Conservation (phyloP, 2,329 filamentous ascomycete genomes). For the Biscogniauxia marginata region DNA sequence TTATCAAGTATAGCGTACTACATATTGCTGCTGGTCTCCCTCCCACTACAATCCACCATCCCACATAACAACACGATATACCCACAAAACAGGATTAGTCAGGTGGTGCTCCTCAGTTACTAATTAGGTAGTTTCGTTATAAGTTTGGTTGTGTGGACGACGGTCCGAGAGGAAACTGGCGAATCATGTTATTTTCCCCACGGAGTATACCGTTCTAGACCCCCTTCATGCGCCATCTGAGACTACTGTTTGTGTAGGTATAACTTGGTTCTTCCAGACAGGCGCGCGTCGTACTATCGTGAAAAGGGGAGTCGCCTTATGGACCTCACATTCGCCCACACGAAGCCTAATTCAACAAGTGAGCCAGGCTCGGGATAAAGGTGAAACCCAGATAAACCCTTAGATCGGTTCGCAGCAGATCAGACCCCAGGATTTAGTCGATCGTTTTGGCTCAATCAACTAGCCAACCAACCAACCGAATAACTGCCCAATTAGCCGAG, state of each 20-base stretch:
- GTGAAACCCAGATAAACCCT: not conserved
- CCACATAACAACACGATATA: not conserved
- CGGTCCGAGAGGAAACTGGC: too few relatives aligned
- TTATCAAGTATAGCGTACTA: not conserved
- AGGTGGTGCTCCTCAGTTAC: not conserved
- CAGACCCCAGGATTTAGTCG: not conserved
- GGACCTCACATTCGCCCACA: not conserved
- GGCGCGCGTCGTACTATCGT: not conserved
- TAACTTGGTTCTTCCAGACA: too few relatives aligned
- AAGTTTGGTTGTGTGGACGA: not conserved
- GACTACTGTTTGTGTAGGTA: too few relatives aligned
- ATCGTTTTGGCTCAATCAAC: not conserved
- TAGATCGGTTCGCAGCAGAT: not conserved
- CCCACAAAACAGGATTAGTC: not conserved
- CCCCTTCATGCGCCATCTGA: too few relatives aligned
- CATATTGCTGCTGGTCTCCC: too few relatives aligned
- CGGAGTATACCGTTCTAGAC: too few relatives aligned
- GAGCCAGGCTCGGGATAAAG: not conserved
- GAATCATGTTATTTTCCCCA: too few relatives aligned
- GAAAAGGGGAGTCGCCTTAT: not conserved
- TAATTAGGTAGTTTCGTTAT: not conserved
- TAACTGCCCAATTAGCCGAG: not conserved
- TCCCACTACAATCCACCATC: not conserved
- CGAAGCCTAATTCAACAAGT: not conserved
- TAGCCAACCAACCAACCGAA: too few relatives aligned